Evolutionary conservation across 2,329 filamentous ascomycete genomes (phyloP).

Genomic region (Apiospora sp.): DNA sequence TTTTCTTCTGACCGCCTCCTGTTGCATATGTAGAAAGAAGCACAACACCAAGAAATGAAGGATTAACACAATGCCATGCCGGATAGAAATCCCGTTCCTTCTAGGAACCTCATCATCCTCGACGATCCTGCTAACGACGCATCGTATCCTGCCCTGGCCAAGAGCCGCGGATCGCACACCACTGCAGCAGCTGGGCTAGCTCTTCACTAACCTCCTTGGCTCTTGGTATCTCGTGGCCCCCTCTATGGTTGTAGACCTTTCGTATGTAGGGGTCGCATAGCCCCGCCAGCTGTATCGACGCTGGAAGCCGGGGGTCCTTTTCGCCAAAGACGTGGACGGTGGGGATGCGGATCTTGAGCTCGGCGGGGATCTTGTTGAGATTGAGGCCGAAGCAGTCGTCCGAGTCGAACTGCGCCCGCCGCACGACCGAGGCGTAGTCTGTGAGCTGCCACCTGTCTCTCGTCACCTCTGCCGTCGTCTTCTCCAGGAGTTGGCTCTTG

Average conservation of each 20-base stretch:
- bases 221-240: slow-evolving; percentile 33
- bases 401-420: slow-evolving; percentile 39
- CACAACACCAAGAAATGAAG: not conserved
- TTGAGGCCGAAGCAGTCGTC: slow-evolving; percentile 44
- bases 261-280: slow-evolving; percentile 42
- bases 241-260: slow-evolving; percentile 35
- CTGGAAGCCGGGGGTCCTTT: slow-evolving; percentile 37
- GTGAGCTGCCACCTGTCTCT: slow-evolving; percentile 29
- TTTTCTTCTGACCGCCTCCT: not conserved
- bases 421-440: slow-evolving; percentile 32
- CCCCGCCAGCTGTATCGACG: slow-evolving; percentile 39
- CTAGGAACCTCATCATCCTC: not conserved
- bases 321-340: slow-evolving; percentile 38
- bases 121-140: not conserved
- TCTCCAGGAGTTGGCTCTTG: slow-evolving; percentile 29
- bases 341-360: slow-evolving; percentile 42
- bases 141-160: slow-evolving; percentile 37
- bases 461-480: slow-evolving; percentile 29
- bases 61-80: too few relatives aligned
- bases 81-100: not conserved
- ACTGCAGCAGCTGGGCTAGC: slow-evolving; percentile 34
- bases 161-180: slow-evolving; percentile 36
- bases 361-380: slow-evolving; percentile 38
- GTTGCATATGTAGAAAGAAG: not conserved
- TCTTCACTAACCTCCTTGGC: slow-evolving; percentile 31